Conservation (phyloP, 306 rosid species). For the Cucumis hystrix region DNA sequence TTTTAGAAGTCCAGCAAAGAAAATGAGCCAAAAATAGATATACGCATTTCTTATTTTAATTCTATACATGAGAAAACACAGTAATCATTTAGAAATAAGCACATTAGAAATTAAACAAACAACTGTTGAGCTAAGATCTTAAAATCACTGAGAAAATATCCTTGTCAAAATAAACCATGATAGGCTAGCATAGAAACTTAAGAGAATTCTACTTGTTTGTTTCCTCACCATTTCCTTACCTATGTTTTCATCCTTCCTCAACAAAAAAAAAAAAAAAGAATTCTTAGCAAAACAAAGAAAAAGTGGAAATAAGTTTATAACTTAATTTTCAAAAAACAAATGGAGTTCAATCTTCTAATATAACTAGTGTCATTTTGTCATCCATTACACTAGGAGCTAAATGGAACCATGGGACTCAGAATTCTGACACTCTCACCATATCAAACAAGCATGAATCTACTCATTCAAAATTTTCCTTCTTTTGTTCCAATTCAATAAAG, state of each 20-base stretch:
- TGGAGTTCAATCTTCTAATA: neutral
- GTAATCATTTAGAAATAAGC: neutral
- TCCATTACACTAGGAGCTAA: neutral
- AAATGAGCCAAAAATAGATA: neutral
- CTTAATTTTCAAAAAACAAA: neutral
- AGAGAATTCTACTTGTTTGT: neutral
- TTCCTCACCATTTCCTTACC: neutral
- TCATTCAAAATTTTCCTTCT: neutral
- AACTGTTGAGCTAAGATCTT: neutral
- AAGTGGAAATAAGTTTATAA: neutral
- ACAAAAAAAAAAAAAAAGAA: too few species aligned
- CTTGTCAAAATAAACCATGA: neutral
- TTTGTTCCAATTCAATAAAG: neutral
- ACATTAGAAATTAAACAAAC: neutral
- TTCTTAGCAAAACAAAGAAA: neutral
- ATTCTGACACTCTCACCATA: neutral
- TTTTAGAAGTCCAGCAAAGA: neutral
- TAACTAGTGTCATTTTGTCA: neutral
- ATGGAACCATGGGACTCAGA: neutral
- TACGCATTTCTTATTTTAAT: neutral
- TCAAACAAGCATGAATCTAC: neutral
- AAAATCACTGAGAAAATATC: neutral
- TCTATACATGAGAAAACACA: neutral
- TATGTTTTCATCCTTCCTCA: neutral
- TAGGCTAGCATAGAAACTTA: neutral